Conservation (phyloP, 306 rosid species). For the Prunus mira region DNA sequence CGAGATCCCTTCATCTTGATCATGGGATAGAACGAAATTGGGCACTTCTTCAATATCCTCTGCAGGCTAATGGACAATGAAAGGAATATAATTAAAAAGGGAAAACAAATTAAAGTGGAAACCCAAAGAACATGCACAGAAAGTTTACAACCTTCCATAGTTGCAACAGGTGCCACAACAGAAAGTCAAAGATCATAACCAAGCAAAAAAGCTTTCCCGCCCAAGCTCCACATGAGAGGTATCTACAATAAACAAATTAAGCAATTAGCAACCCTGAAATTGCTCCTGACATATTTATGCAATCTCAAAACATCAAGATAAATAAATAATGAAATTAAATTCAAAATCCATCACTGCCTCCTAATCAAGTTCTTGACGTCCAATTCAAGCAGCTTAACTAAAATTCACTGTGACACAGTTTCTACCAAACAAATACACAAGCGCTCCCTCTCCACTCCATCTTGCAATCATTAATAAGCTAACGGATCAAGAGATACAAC, state of each 20-base stretch:
- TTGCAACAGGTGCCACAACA: constrained; percentile 72
- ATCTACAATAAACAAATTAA: constrained; percentile 40
- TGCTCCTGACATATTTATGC: neutral
- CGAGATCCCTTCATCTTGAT: constrained; percentile 27
- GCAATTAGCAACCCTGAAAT: constrained; percentile 12
- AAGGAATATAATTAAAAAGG: neutral
- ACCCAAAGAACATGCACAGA: constrained; percentile 8
- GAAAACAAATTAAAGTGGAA: neutral
- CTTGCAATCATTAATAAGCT: neutral
- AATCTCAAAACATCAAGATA: neutral
- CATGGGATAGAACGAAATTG: constrained; percentile 37
- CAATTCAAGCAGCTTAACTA: neutral
- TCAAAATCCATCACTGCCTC: neutral
- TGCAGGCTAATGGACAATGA: constrained; percentile 46
- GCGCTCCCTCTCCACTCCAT: neutral
- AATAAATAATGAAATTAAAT: neutral
- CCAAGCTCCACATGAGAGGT: constrained; percentile 84
- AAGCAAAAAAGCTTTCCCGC: constrained; percentile 89
- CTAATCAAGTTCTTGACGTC: neutral
- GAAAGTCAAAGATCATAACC: constrained; percentile 77
- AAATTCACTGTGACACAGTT: neutral
- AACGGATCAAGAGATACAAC: neutral
- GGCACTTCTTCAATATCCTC: constrained; percentile 64
- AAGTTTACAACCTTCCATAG: constrained; percentile 52
- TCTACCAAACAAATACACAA: neutral